Evolutionary conservation across 139 green algal species (phyloP).

Genomic region (Micractinium sp.): DNA sequence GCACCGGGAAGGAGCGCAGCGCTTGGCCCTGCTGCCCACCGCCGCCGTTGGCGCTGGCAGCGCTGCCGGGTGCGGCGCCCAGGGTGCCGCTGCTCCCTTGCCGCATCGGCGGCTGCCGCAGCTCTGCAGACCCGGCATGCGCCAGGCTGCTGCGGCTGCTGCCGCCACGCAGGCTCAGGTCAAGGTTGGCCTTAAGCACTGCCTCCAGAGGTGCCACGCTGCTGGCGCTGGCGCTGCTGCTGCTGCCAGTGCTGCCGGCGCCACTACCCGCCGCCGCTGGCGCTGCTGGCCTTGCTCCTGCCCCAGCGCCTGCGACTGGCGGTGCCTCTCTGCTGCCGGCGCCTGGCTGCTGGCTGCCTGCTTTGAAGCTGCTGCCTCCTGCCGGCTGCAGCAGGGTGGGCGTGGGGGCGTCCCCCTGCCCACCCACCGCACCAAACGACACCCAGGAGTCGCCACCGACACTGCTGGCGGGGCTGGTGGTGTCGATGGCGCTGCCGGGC

Average conservation of each 20-base stretch:
- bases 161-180: neutral
- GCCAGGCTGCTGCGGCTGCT: neutral
- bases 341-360: neutral
- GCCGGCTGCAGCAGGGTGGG: constrained; percentile 22
- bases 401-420: neutral
- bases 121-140: neutral
- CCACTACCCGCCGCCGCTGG: neutral
- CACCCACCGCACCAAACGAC: neutral
- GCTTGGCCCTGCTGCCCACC: neutral
- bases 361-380: neutral
- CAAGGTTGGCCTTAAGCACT: neutral
- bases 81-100: neutral
- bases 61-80: neutral
- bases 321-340: neutral
- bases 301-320: neutral
- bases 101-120: neutral
- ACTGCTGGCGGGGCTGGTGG: neutral
- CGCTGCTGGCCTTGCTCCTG: neutral
- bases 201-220: constrained; percentile 6
- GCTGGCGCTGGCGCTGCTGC: neutral
- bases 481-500: neutral
- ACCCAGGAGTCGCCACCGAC: neutral
- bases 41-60: neutral
- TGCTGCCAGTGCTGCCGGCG: neutral
- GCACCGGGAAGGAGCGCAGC: constrained; percentile 4